phyloP scores from a whole-genome alignment of 345 rosid genomes.

The Rhodamnia rubescens region DNA sequence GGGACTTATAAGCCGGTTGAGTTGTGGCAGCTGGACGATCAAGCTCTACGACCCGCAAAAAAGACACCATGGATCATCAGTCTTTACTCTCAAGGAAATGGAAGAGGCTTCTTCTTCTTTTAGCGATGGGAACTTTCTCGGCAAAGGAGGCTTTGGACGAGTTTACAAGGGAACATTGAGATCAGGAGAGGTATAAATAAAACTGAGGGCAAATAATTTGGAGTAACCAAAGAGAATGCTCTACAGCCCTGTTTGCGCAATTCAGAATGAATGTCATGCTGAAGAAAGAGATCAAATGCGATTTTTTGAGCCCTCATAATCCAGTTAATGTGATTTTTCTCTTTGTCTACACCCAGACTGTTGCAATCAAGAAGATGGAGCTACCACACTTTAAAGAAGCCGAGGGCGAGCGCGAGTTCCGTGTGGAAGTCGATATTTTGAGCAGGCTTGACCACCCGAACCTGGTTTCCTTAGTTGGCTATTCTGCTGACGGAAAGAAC shows the following conservation, averaged over 20 bases:
- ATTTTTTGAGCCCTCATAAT: neutral
- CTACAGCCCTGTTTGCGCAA: neutral
- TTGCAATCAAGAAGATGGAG: constrained; percentile 97
- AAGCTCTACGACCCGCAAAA: constrained; percentile 31
- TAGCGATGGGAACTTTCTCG: constrained; percentile 61
- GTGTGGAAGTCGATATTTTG: constrained; percentile 90
- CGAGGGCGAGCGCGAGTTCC: constrained; percentile 87
- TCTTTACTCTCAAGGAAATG: constrained; percentile 89
- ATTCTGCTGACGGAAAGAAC: constrained; percentile 89
- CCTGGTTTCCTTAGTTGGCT: constrained; percentile 84
- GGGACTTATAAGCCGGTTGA: constrained; percentile 73
- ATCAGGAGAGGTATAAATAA: constrained; percentile 64
- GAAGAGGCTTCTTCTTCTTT: constrained; percentile 73
- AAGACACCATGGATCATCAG: constrained; percentile 48
- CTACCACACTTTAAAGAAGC: constrained; percentile 72
- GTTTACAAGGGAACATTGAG: constrained; percentile 75
- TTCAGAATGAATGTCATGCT: neutral
- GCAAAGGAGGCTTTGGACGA: constrained; percentile 89
- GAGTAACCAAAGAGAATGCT: neutral
- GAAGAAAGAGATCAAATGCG: neutral
- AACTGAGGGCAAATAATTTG: neutral
- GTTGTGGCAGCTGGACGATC: constrained; percentile 61
- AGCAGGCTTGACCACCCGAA: constrained; percentile 93
- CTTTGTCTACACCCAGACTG: constrained; percentile 36
- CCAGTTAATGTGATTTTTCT: neutral